Base-by-base conservation (phyloP, 139 green algal genomes). In the Closterium sp. region DNA sequence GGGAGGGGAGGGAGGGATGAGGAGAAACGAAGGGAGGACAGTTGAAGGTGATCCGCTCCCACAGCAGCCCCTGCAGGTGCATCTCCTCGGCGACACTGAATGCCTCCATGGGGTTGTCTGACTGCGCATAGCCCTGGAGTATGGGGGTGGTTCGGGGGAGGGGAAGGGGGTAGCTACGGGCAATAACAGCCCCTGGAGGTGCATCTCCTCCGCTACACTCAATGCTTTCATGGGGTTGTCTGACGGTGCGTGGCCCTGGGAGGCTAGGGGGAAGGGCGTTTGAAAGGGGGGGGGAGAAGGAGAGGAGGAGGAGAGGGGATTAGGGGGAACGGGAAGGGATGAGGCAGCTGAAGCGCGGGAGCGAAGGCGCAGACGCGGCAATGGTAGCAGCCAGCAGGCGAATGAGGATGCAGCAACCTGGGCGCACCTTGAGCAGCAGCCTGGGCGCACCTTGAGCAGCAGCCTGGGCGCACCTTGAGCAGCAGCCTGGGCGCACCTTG, bases 121-220 rank as follows among this genome's bases (percentile, higher is more conserved):
- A 94, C 43, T 69, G 84, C 35, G 91, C 91, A 33, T 94, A 93
- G 7, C 84, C 91, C 91, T 94, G 91, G 81, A 23, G n/a, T 19
- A 33, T 1, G 81, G 38, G 38, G n/a, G 28, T 55, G 30, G 32
- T 12, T 9, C n/a, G 33, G 1, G 86, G 36, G 31, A 76, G 4
- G 31, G 4, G 36, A 89, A 19, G 31, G 36, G 10, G 35, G 6
- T 12, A 76, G 38, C 34, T 94, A 88, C 12, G 84, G 84, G n/a
- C 36, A 84, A 76, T 21, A 31, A 4, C 66, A 93, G 88, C n/a
- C 87, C 87, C 34, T 83, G 76, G 35, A 90, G 43, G 25, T 69
- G 64, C 91, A 94, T 94, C 88, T 94, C 91, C 33, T 94, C 43
- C 34, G 36, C 76, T 12, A 94, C 25, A 2, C 30, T 86, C 23